Evolutionary conservation across 768 basidiomycete genomes (phyloP), one percentile per base, ranked within the genome.

Genomic region (Mycena belliarum): DNA sequence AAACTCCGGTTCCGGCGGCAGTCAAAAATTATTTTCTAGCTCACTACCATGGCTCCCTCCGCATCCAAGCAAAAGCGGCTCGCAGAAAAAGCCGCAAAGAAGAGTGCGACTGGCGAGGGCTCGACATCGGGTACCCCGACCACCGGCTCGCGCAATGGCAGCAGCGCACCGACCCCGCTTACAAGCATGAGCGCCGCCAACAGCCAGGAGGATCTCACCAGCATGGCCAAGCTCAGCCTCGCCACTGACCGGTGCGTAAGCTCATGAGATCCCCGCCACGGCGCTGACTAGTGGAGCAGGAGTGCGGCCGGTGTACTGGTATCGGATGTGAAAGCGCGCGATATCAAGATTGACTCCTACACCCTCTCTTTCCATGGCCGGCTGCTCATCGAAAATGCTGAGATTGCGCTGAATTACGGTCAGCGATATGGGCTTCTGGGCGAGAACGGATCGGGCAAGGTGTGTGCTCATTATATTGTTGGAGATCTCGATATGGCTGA

Each of bases 391-490:
- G 75, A 78, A 59, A 75, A 76, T 32, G 88, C 87, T 5, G 85
- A 88, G 72, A 81, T 93, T 48, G 75, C 89, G 4, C 85, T 93
- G 60, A 93, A 93, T 70, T 93, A 95, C 65, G 93, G 93, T 0
- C 91, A 95, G 69, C 78, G 93, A 63, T 99, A 99, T 68, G 97
- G 97, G 73, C 80, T 99, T 29, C 79, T 99, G 41, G 96, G 96
- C 35, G 94, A 98, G 73, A 98, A 99, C 70, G 96, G 96, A 29
- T 95, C 92, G n/a, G 96, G 96, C 77, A 99, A 99, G 87, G 95
- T 95, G 61, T 52, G 77, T 66, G n/a, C n/a, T n/a, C n/a, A n/a
- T n/a, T n/a, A 8, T 52, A 53, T 48, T 41, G 49, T 14, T 51
- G 49, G 53, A 26, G 28, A 47, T 52, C 10, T 25, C 21, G 54